Conservation (phyloP, 2,329 filamentous ascomycete genomes). For the Trichothecium roseum region DNA sequence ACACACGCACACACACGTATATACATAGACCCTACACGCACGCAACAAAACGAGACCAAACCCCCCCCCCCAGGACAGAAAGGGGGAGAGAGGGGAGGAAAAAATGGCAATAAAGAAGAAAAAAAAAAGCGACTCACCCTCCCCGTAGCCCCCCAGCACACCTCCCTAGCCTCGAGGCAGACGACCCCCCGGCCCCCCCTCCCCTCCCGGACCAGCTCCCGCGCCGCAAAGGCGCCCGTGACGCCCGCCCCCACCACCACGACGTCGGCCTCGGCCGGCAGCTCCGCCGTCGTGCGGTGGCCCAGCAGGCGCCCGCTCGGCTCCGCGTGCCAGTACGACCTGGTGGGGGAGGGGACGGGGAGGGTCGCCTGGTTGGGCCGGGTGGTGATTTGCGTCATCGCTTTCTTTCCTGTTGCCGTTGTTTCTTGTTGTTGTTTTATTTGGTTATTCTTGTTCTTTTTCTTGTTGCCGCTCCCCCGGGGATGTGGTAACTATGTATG, state of each 20-base stretch:
- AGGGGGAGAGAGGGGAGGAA: too few species aligned
- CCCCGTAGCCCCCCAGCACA: slow-evolving; percentile 77
- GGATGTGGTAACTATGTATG: too few species aligned
- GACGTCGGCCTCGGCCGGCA: slow-evolving; percentile 55
- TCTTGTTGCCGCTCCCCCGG: too few species aligned
- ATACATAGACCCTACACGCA: too few species aligned
- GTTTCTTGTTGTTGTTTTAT: too few species aligned
- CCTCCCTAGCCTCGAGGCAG: slow-evolving; percentile 69
- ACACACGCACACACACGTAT: too few species aligned
- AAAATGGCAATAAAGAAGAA: background rate
- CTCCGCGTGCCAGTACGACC: slow-evolving; percentile 65
- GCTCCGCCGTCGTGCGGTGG: slow-evolving; percentile 54
- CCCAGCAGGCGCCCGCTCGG: slow-evolving; percentile 54
- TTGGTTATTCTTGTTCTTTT: too few species aligned
- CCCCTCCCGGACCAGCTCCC: slow-evolving; percentile 43
- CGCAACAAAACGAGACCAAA: too few species aligned
- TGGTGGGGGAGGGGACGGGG: slow-evolving; percentile 49
- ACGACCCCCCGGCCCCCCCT: slow-evolving; percentile 49
- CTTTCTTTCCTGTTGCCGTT: too few species aligned
- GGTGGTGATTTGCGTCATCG: slow-evolving; percentile 20
- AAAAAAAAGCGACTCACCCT: slow-evolving; percentile 39
- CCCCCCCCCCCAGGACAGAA: too few species aligned
- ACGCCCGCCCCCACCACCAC: slow-evolving; percentile 69
- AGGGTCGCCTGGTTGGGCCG: slow-evolving; percentile 36
- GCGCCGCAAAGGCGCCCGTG: slow-evolving; percentile 61